These are phyloP conservation scores for Cladophialophora exuberans DNA, from an alignment of 2,329 filamentous ascomycete genomes.

Conservation along the genomic window DNA sequence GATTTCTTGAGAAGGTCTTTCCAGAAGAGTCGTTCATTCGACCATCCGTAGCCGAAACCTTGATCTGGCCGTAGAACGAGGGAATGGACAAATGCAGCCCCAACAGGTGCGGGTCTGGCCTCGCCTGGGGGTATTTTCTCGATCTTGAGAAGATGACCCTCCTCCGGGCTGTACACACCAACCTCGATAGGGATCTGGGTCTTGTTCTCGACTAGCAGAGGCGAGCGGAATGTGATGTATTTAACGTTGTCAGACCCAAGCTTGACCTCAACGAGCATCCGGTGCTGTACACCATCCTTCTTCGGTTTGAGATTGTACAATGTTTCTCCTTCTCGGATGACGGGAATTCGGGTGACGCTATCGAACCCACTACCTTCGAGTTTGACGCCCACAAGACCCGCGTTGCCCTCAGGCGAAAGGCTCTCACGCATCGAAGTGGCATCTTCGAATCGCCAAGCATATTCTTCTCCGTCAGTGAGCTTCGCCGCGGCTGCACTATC, in stretches of 20 bases:
- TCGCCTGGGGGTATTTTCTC: slow-evolving; percentile 96
- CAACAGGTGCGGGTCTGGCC: slow-evolving; percentile 85
- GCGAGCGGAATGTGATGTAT: slow-evolving; percentile 93
- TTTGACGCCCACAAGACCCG: slow-evolving; percentile 77
- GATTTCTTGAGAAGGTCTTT: slow-evolving; percentile 83
- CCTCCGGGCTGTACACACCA: slow-evolving; percentile 83
- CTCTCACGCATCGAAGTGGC: slow-evolving; percentile 96
- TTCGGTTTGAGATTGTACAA: slow-evolving; percentile 88
- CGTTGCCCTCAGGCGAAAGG: slow-evolving; percentile 78
- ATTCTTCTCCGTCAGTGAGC: slow-evolving; percentile 85
- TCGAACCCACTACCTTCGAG: slow-evolving; percentile 96
- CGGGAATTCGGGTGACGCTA: slow-evolving; percentile 79
- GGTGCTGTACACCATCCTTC: slow-evolving; percentile 81
- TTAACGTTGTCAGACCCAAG: slow-evolving; percentile 96
- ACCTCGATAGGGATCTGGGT: slow-evolving; percentile 95
- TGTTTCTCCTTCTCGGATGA: slow-evolving; percentile 93
- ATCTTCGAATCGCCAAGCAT: slow-evolving; percentile 95
- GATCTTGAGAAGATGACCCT: slow-evolving; percentile 91
- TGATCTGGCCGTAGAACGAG: slow-evolving; percentile 88
- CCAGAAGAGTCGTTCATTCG: slow-evolving; percentile 87
- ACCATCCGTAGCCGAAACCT: slow-evolving; percentile 97
- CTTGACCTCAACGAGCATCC: slow-evolving; percentile 87
- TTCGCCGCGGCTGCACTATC: slow-evolving; percentile 70
- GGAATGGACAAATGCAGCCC: slow-evolving; percentile 86
- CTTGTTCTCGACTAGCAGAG: slow-evolving; percentile 89